Evolutionary conservation across 768 basidiomycete species (phyloP), one percentile per base, ranked within the genome.

Genomic region (Collybia nuda): DNA sequence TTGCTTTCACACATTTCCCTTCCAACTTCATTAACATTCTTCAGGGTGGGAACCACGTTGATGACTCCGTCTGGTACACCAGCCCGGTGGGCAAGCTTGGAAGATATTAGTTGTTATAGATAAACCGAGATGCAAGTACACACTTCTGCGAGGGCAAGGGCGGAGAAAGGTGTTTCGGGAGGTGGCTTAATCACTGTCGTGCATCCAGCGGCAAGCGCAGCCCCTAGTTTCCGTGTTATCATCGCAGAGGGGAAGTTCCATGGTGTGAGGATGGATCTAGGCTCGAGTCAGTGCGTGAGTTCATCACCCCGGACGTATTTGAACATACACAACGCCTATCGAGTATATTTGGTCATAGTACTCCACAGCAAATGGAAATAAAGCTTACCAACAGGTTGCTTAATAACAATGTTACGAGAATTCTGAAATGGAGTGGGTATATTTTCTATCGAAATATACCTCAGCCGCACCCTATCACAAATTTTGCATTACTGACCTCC

Each of bases 231-330:
- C n/a, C 93, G 86, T 0, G 89, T 88, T 18, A 93, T 89, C 92
- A 95, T 95, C 0, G 93, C 91, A 21, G 89, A 92, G 2, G 95
- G 95, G 73, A 97, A 98, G 68, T 97, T 94, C 91, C 90, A 90
- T 29, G 89, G 89, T 0, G 89, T 90, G 37, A 91, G 56, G 55
- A 92, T 89, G 5, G 86, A 85, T 7, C 90, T 92, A 56, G 23
- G 44, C 18, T 24, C 15, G 21, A 24, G 28, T 57, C 23, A 57
- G 58, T 11, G 8, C 24, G 32, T 32, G 14, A 11, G 32, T n/a
- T n/a, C n/a, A n/a, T n/a, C n/a, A n/a, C n/a, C n/a, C 32, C 32
- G 32, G 14, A 14, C 32, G 23, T 22, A 7, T 18, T 22, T 12
- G 28, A 18, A 63, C 77, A 17, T 64, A 75, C 73, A 76, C 78